Evolutionary conservation across 2,329 filamentous ascomycete species (phyloP).

Genomic region (Colletotrichum gloeosporioides): DNA sequence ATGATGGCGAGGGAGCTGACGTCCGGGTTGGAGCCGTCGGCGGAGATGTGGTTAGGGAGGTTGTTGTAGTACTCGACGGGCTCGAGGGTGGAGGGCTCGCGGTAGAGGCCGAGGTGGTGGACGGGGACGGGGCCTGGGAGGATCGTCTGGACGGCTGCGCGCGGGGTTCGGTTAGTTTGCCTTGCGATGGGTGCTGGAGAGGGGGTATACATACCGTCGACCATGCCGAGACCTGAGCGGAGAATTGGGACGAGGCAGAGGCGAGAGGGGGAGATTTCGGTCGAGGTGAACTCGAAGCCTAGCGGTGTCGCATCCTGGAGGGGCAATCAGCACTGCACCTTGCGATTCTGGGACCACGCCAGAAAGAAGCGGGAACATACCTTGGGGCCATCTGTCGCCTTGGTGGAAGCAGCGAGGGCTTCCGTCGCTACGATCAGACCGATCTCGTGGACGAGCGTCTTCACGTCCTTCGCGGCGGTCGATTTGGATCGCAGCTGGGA

Average conservation of each 20-base stretch:
- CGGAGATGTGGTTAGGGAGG: conserved; percentile 73
- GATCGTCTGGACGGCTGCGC: conserved; percentile 75
- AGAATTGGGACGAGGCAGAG: conserved; percentile 91
- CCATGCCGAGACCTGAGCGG: conserved; percentile 90
- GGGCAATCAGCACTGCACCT: background rate
- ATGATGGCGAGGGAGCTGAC: conserved; percentile 73
- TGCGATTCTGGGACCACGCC: background rate
- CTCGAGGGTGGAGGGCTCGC: conserved; percentile 83
- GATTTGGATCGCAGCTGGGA: conserved; percentile 81
- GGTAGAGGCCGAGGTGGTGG: conserved; percentile 94
- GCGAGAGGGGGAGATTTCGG: conserved; percentile 65
- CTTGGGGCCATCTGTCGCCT: conserved; percentile 62
- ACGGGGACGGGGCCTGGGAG: conserved; percentile 82
- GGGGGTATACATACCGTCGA: conserved; percentile 66
- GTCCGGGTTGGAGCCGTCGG: conserved; percentile 39
- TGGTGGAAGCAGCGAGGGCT: conserved; percentile 72
- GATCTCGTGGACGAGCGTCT: conserved; percentile 85
- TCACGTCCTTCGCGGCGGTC: conserved; percentile 76
- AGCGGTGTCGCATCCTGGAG: conserved; percentile 77
- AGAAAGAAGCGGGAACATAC: conserved; percentile 45
- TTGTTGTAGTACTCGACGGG: conserved; percentile 99
- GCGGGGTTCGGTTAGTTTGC: conserved; percentile 8
- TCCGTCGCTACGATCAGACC: conserved; percentile 82
- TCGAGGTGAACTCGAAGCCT: conserved; percentile 75
- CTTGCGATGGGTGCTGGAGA: background rate